These are phyloP conservation scores for Dactylis glomerata DNA, from an alignment of 176 grass and related monocot species.

Conservation along the genomic window DNA sequence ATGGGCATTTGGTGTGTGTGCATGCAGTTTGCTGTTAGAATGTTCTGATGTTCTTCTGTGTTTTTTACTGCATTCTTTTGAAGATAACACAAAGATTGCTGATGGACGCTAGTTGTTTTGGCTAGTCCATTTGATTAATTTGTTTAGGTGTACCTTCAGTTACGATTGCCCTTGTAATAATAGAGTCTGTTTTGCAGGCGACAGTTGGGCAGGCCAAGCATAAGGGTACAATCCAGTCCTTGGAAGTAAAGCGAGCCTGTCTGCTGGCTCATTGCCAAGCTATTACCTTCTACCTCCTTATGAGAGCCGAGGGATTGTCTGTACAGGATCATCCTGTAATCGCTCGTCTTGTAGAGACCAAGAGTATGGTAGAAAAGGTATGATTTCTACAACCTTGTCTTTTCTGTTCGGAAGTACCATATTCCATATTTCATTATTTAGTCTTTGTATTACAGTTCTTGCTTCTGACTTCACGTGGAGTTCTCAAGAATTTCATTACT, in stretches of 20 bases:
- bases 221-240: constrained; percentile 48
- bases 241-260: constrained; percentile 71
- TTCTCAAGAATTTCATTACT: background rate
- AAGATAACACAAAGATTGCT: background rate
- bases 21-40: background rate
- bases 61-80: background rate
- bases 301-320: constrained; percentile 79
- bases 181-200: constrained; percentile 41
- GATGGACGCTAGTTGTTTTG: background rate
- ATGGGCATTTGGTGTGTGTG: background rate
- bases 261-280: constrained; percentile 77
- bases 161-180: background rate
- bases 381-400: background rate
- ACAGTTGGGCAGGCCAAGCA: constrained; percentile 27
- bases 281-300: constrained; percentile 96
- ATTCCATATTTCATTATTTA: background rate
- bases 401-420: background rate
- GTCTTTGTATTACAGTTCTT: background rate
- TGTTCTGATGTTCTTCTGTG: background rate
- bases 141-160: background rate
- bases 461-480: background rate
- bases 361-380: constrained; percentile 83
- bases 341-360: constrained; percentile 82
- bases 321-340: constrained; percentile 92
- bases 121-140: background rate